These are phyloP conservation scores for Talaromyces amestolkiae DNA, from an alignment of 2,329 filamentous ascomycete species.

Conservation along the genomic window DNA sequence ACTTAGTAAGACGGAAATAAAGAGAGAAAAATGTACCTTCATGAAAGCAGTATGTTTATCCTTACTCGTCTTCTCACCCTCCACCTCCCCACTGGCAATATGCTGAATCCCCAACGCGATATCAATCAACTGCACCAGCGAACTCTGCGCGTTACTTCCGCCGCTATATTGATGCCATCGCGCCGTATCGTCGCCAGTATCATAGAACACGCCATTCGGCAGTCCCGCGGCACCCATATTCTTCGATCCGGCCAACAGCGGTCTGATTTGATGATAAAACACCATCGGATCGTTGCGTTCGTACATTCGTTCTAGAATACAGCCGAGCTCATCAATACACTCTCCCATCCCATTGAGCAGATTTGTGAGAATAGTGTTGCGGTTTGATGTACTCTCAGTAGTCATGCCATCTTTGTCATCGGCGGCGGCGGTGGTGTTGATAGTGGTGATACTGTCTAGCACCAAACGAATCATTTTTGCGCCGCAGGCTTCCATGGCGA, in stretches of 20 bases:
- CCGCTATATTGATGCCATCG: slow-evolving; percentile 53
- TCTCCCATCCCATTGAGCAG: slow-evolving; percentile 42
- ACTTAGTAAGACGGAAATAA: too few relatives aligned
- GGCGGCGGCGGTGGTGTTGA: slow-evolving; percentile 34
- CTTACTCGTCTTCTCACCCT: slow-evolving; percentile 20
- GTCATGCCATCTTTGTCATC: slow-evolving; percentile 19
- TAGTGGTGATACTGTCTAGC: slow-evolving; percentile 49
- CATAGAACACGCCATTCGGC: slow-evolving; percentile 53
- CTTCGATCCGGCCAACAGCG: slow-evolving; percentile 53
- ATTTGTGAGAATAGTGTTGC: slow-evolving; percentile 30
- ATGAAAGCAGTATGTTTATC: slow-evolving; percentile 30
- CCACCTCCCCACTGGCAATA: slow-evolving; percentile 36
- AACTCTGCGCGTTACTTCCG: slow-evolving; percentile 57
- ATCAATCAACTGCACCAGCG: slow-evolving; percentile 55
- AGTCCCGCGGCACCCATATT: slow-evolving; percentile 53
- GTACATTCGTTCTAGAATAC: slow-evolving; percentile 51
- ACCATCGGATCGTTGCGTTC: slow-evolving; percentile 49
- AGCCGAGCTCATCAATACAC: slow-evolving; percentile 43
- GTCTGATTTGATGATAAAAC: slow-evolving; percentile 54
- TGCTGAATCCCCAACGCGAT: slow-evolving; percentile 53
- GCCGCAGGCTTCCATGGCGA: slow-evolving; percentile 53
- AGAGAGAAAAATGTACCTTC: slow-evolving; percentile 23
- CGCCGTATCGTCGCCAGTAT: slow-evolving; percentile 48
- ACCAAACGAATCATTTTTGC: slow-evolving; percentile 47
- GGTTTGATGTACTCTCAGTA: neutral